A percentile compares a stretch with the other conserved stretches of the same genome.
Conservation (phyloP, 805 yeast species). For the Hanseniaspora jakobsenii region DNA sequence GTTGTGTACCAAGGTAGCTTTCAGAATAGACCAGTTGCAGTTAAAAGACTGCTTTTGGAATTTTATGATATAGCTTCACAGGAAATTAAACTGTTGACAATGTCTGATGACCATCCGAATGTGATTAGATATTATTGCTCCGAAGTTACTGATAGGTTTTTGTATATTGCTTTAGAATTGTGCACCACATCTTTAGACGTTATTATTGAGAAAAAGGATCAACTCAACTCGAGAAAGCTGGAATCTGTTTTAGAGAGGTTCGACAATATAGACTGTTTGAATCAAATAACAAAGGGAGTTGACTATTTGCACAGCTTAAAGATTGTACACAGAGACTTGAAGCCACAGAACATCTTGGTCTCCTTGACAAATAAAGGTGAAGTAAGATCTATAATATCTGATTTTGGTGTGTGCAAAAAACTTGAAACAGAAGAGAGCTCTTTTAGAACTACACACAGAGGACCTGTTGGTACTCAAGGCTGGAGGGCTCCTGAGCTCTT, state of each 20-base stretch:
- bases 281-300: slow-evolving; percentile 73
- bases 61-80: slow-evolving; percentile 90
- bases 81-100: slow-evolving; percentile 76
- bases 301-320: slow-evolving; percentile 78
- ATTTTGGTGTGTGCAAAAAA: slow-evolving; percentile 89
- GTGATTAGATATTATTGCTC: slow-evolving; percentile 88
- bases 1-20: slow-evolving; percentile 83
- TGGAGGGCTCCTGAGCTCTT: slow-evolving; percentile 96
- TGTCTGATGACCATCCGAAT: slow-evolving; percentile 93
- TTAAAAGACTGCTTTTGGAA: slow-evolving; percentile 83
- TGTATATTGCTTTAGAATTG: slow-evolving; percentile 85
- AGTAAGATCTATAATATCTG: slow-evolving; percentile 72
- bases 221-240: slow-evolving; percentile 25
- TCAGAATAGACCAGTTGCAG: slow-evolving; percentile 90
- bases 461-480: slow-evolving; percentile 94
- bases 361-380: slow-evolving; percentile 53
- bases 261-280: slow-evolving; percentile 44
- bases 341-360: slow-evolving; percentile 85
- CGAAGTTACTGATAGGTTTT: slow-evolving; percentile 75
- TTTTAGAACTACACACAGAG: slow-evolving; percentile 80
- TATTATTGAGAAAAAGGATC: slow-evolving; percentile 45
- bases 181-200: slow-evolving; percentile 86
- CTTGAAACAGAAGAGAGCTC: slow-evolving; percentile 87
- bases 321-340: slow-evolving; percentile 87
- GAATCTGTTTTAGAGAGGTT: slow-evolving; percentile 32